Evolutionary conservation across 768 basidiomycete genomes (phyloP).

Genomic region (Lactarius deliciosus): DNA sequence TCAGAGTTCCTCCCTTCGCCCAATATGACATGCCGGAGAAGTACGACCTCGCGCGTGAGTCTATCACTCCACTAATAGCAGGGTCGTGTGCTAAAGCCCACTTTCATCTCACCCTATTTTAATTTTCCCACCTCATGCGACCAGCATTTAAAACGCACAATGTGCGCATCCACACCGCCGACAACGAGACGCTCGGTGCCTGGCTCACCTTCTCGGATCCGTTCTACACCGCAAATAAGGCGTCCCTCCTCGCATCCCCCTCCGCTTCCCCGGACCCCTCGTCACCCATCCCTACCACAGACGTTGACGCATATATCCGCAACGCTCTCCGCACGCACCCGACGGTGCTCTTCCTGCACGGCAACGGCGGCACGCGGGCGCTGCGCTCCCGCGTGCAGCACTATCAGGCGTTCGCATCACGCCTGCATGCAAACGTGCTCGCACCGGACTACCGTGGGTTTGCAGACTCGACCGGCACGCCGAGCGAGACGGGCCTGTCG

Average conservation of each 20-base stretch:
- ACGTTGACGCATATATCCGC: conserved; percentile 44
- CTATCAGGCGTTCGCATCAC: conserved; percentile 64
- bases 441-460: conserved; percentile 92
- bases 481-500: conserved; percentile 71
- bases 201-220: conserved; percentile 79
- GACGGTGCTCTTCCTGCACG: conserved; percentile 90
- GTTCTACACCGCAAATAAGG: conserved; percentile 42
- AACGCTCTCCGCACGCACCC: conserved; percentile 58
- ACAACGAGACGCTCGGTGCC: conserved; percentile 79
- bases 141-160: conserved; percentile 60
- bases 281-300: conserved; percentile 35
- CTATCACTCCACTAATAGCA: not conserved
- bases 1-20: conserved; percentile 62
- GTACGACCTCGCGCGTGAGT: conserved; percentile 80
- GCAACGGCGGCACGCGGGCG: conserved; percentile 83
- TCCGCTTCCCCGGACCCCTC: conserved; percentile 34
- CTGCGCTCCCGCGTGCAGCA: conserved; percentile 62
- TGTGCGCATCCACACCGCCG: conserved; percentile 64
- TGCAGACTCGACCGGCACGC: conserved; percentile 78
- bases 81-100: not conserved
- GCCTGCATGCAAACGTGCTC: conserved; percentile 72
- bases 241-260: conserved; percentile 43
- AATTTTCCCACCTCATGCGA: not conserved
- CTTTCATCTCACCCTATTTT: not conserved
- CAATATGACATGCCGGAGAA: conserved; percentile 68